Base-by-base conservation (phyloP, 768 basidiomycete genomes). In the Cystobasidiopsis lactophilus region DNA sequence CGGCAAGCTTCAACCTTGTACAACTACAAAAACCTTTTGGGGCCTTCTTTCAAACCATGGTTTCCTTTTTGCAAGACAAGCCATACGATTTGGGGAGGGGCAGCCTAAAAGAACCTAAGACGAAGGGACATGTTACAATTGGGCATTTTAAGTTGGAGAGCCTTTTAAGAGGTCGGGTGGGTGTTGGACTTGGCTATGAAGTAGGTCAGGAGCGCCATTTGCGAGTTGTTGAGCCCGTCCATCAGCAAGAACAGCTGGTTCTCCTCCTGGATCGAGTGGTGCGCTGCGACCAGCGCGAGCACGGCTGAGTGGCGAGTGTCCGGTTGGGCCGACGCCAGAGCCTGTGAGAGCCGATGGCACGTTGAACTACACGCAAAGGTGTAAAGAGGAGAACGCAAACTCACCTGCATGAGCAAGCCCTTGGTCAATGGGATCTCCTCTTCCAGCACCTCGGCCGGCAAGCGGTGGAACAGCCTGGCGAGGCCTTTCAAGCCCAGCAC, bases 391-490 rank as follows among this genome's bases (percentile, higher is more conserved):
- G n/a, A 27, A 14, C 7, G 3, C 14, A 30, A 3, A 37, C 38
- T 3, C 31, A 50, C 31, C 21, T n/a, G 29, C 5, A 50, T 14
- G 10, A 50, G 35, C 4, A 50, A 30, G 11, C 7, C 49, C 21
- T 33, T 40, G 21, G 38, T 35, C 5, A 5, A 16, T 10, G 38
- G 49, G 16, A 63, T 21, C 24, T 62, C 61, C 16, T 63, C 61
- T 44, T 63, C 61, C n/a, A 63, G 56, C 0, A 62, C 58, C 40
- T 58, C 59, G 13, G 23, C 27, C 9, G 59, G 62, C 5, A 63
- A 35, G 1, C 23, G n/a, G 19, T 50, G 56, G 46, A 60, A 60
- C 18, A 58, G 41, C 2, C 13, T 18, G 24, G 53, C 62, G 24
- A 60, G 16, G 13, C 52, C 39, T n/a, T 58, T 52, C 37, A 63